Evolutionary conservation across 2,329 filamentous ascomycete genomes (phyloP).

Genomic region (Sphaerulina musiva): DNA sequence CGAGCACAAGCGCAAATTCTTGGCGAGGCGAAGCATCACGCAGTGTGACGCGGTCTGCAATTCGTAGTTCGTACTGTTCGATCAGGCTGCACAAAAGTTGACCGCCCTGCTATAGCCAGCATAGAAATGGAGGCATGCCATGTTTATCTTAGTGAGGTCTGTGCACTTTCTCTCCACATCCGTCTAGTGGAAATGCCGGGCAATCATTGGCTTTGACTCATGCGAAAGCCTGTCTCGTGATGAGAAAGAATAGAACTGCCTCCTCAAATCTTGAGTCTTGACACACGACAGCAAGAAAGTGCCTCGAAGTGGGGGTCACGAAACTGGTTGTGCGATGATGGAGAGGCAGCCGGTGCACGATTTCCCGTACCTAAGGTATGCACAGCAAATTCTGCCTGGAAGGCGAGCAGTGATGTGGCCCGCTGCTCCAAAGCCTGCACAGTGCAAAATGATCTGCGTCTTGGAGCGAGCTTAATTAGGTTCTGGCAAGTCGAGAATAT

Average conservation of each 20-base stretch:
- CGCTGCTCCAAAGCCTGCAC: not conserved
- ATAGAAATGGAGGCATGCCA: constrained; percentile 7
- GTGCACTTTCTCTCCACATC: not conserved
- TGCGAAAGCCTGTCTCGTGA: constrained; percentile 11
- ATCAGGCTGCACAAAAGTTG: not conserved
- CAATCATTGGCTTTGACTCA: constrained; percentile 15
- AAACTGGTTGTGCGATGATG: constrained; percentile 1
- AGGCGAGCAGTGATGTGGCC: not conserved
- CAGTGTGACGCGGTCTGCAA: constrained; percentile 1
- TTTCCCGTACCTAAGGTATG: too few species aligned
- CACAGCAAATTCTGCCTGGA: constrained; percentile 8
- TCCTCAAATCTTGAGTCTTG: not conserved
- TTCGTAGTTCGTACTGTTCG: not conserved
- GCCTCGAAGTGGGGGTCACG: not conserved
- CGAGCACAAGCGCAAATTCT: not conserved
- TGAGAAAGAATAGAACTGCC: not conserved
- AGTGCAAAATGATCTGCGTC: constrained; percentile 10
- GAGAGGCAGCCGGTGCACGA: not conserved
- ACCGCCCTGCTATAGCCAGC: constrained; percentile 6
- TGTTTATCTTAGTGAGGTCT: constrained; percentile 7
- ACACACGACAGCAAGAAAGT: constrained; percentile 2
- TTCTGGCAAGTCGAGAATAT: constrained; percentile 5
- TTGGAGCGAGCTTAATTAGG: constrained; percentile 1
- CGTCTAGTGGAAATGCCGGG: constrained; percentile 1
- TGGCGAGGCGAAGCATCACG: not conserved